phyloP scores from a whole-genome alignment of 768 basidiomycete genomes.

The Suillus spraguei region DNA sequence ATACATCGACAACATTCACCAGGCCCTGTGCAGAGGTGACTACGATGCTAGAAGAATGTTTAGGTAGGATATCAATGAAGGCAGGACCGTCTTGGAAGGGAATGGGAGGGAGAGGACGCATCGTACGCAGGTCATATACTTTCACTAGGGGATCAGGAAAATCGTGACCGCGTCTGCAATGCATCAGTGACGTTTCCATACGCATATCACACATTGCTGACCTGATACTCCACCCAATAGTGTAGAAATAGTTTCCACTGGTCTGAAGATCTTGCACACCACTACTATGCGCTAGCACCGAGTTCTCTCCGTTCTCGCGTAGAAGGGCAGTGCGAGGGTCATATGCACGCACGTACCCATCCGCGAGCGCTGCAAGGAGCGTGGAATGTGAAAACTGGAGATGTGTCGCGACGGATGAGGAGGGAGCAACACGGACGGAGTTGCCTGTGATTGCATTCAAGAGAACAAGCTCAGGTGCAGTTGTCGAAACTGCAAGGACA shows the following conservation, averaged over 20 bases:
- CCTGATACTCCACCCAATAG: slow-evolving; percentile 89
- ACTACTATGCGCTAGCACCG: slow-evolving; percentile 77
- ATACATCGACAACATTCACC: slow-evolving; percentile 82
- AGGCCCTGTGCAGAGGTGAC: slow-evolving; percentile 82
- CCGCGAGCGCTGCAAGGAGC: slow-evolving; percentile 68
- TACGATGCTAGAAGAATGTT: slow-evolving; percentile 70
- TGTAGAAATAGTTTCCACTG: slow-evolving; percentile 79
- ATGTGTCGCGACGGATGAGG: slow-evolving; percentile 62
- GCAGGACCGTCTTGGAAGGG: slow-evolving; percentile 87
- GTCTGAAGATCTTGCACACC: slow-evolving; percentile 83
- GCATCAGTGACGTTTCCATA: not conserved
- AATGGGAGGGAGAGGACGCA: slow-evolving; percentile 82
- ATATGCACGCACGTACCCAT: slow-evolving; percentile 75
- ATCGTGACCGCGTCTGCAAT: slow-evolving; percentile 77
- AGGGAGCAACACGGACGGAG: slow-evolving; percentile 56
- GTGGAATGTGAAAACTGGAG: slow-evolving; percentile 66
- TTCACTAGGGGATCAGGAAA: slow-evolving; percentile 92
- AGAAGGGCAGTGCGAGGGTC: slow-evolving; percentile 63
- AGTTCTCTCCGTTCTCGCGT: slow-evolving; percentile 50
- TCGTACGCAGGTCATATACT: slow-evolving; percentile 84
- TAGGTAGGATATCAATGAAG: slow-evolving; percentile 81
- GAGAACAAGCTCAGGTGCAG: slow-evolving; percentile 62
- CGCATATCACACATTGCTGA: slow-evolving; percentile 29
- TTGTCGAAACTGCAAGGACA: slow-evolving; percentile 60
- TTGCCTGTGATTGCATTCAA: slow-evolving; percentile 76